These are phyloP conservation scores for Ensete glaucum DNA, from an alignment of 176 grass and related monocot genomes.

Conservation along the genomic window DNA sequence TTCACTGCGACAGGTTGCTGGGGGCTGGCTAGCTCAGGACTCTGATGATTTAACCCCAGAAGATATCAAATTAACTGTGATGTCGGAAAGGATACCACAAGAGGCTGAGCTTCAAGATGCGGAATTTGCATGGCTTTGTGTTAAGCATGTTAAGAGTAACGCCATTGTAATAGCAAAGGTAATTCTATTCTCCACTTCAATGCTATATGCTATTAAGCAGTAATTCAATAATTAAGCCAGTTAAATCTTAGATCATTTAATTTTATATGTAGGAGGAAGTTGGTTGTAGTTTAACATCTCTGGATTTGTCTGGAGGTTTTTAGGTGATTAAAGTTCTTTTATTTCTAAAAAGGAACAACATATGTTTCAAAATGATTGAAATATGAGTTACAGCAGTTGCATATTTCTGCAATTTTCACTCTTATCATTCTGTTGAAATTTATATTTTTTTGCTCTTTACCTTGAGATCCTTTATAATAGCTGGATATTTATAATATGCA, in stretches of 20 bases:
- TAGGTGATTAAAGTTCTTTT: too few relatives aligned
- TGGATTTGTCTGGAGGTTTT: too few relatives aligned
- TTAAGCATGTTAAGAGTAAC: conserved; percentile 97
- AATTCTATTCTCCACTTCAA: background rate
- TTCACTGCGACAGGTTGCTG: conserved; percentile 64
- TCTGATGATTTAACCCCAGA: conserved; percentile 63
- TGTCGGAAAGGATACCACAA: conserved; percentile 25
- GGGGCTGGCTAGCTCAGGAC: conserved; percentile 73
- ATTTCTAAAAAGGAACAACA: too few relatives aligned
- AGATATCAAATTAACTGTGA: conserved; percentile 52
- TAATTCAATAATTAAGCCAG: background rate
- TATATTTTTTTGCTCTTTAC: background rate
- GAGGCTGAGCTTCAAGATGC: conserved; percentile 51
- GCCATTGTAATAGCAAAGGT: conserved; percentile 98
- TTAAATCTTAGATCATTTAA: background rate
- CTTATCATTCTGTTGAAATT: background rate
- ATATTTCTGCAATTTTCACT: background rate
- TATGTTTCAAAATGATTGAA: background rate
- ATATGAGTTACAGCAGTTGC: background rate
- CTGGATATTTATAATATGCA: too few relatives aligned
- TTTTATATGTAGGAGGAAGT: background rate
- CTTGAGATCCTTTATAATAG: too few relatives aligned
- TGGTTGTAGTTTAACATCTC: background rate
- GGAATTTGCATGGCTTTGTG: conserved; percentile 84
- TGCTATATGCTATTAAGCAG: background rate